Conservation (phyloP, 208 protist genomes). For the Acanthamoeba healyi region DNA sequence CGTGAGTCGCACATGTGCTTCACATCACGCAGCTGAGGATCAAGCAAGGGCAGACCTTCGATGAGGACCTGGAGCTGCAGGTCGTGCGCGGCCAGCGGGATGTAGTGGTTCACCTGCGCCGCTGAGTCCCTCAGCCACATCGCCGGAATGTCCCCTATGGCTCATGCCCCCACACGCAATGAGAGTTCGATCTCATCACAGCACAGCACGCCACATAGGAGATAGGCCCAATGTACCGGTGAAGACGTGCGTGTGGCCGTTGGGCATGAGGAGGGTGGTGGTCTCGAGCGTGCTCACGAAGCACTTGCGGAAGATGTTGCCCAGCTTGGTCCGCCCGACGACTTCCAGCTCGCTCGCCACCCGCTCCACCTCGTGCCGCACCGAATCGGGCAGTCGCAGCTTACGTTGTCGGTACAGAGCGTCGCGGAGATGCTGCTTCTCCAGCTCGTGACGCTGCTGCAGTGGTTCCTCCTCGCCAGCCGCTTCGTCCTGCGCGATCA, state of each 20-base stretch:
- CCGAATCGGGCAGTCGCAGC: no score
- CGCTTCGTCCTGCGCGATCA: no score
- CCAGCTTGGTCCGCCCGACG: not conserved
- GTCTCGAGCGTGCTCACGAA: slow-evolving; percentile 66
- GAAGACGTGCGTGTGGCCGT: slow-evolving; percentile 72
- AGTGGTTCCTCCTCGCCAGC: no score
- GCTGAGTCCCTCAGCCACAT: slow-evolving; percentile 85
- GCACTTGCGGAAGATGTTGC: slow-evolving; percentile 16
- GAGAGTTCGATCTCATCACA: no score
- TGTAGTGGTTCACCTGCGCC: slow-evolving; percentile 78
- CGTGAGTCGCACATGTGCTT: no score
- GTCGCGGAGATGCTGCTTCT: no score
- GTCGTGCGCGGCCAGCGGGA: slow-evolving; percentile 54
- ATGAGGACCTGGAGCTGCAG: slow-evolving; percentile 43
- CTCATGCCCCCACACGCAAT: not conserved
- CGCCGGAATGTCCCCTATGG: slow-evolving; percentile 83
- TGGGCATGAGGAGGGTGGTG: slow-evolving; percentile 31
- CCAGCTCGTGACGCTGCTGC: no score
- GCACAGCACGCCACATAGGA: not conserved
- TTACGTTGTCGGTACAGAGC: no score
- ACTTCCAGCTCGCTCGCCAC: not conserved
- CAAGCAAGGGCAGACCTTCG: not conserved
- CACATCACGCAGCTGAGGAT: not conserved
- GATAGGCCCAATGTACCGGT: not conserved
- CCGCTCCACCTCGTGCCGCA: slow-evolving; percentile 36